Base-by-base conservation (phyloP, 2,329 filamentous ascomycete species). In the Fonsecaea multimorphosa region DNA sequence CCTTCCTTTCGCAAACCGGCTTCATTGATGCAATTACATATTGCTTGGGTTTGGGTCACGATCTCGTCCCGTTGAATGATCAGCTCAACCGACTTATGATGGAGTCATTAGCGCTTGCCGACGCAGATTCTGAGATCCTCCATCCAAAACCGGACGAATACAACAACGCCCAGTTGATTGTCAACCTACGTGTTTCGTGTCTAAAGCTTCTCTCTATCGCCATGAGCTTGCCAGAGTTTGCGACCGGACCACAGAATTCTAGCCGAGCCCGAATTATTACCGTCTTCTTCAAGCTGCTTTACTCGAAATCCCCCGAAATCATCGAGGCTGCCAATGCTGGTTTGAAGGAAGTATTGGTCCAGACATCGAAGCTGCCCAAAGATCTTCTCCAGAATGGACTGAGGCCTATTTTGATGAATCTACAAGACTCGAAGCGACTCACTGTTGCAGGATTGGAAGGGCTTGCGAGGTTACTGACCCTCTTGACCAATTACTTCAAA, bases 21-120 rank as follows among this genome's bases (percentile, higher is more conserved):
- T 98, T 96, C 75, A 97, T 99, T 72, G 96, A 99, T 76, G 95
- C 95, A 0, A 93, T 99, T 75, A 97, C 92, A 0, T 99, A 96
- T 78, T 96, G 96, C 75, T 86, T 99, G 81, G 89, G 90, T 63
- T 84, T 99, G 56, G 94, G 96, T 76, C 88, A 90, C 56, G 91
- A 95, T 70, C 94, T 97, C 73, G 88, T 99, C 29, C 87, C 89
- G 7, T 97, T 98, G 76, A 95, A 97, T 71, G 94, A 98, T 57
- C 89, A 93, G 69, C 84, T 98, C 29, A 96, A 95, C 71, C 87
- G 95, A 52, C 82, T 99, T 49, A 85, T 99, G 66, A 91, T 96
- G 86, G 95, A 99, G 79, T 96, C 94, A 5, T 83, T 99, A 46
- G 95, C 94, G 11, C 82, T 99, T 66, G 93, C 95, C 27, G 95